A percentile compares a stretch with the other conserved stretches of the same genome.
These are phyloP conservation scores for Auriscalpium vulgare DNA, from an alignment of 768 basidiomycete genomes.

Conservation along the genomic window DNA sequence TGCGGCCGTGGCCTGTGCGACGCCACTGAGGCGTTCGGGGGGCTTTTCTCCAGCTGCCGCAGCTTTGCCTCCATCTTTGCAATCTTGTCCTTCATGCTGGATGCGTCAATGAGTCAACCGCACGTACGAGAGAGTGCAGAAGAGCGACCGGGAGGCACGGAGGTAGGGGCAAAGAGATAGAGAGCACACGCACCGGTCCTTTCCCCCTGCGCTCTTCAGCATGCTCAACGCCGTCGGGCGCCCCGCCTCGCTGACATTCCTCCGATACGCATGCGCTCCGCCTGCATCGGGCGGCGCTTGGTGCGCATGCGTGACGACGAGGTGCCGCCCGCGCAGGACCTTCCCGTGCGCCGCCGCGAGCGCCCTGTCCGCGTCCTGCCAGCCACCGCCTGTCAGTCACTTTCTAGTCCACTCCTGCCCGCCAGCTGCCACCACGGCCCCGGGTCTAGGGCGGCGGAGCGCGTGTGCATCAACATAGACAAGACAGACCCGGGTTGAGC, in stretches of 20 bases:
- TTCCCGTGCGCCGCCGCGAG: slow-evolving; percentile 67
- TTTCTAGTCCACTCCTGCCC: too few species aligned
- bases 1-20: slow-evolving; percentile 25
- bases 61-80: slow-evolving; percentile 96
- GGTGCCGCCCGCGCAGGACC: slow-evolving; percentile 76
- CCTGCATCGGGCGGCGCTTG: slow-evolving; percentile 52
- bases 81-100: slow-evolving; percentile 81
- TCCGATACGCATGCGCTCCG: slow-evolving; percentile 23
- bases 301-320: slow-evolving; percentile 88
- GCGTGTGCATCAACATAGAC: slow-evolving; percentile 11
- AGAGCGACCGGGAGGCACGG: too few species aligned
- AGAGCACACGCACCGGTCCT: slow-evolving; percentile 37
- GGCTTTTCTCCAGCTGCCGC: slow-evolving; percentile 54
- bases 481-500: slow-evolving; percentile 44
- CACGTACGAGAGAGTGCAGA: too few species aligned
- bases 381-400: slow-evolving; percentile 13
- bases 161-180: too few species aligned
- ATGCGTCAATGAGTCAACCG: background rate
- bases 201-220: slow-evolving; percentile 60
- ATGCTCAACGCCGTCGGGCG: slow-evolving; percentile 84
- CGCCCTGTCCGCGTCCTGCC: slow-evolving; percentile 79
- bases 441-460: slow-evolving; percentile 14
- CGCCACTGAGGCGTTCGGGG: slow-evolving; percentile 1
- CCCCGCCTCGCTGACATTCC: slow-evolving; percentile 45
- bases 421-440: slow-evolving; percentile 3